Percentiles rank a stretch among this genome's conserved stretches.
Evolutionary conservation across 257 asterid species (phyloP).

Genomic region (Capsicum pubescens): DNA sequence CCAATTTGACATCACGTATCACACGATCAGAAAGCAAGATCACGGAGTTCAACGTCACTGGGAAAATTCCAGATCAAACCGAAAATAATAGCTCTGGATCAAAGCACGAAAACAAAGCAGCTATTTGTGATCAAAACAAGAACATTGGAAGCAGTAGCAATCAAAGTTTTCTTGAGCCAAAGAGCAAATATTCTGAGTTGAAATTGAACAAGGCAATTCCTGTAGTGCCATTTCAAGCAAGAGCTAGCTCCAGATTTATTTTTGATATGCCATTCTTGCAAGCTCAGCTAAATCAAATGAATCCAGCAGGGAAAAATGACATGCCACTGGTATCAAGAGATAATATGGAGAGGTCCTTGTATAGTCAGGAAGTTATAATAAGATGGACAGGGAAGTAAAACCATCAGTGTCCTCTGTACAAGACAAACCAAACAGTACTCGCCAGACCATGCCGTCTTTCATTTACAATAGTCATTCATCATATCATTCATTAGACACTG

Average conservation of each 20-base stretch:
- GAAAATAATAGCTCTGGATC: neutral
- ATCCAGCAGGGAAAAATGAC: neutral
- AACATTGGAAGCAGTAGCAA: neutral
- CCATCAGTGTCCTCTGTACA: neutral
- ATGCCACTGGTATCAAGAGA: conserved; percentile 22
- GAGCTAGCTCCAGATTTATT: conserved; percentile 44
- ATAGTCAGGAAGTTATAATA: conserved; percentile 23
- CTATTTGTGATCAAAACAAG: conserved; percentile 1
- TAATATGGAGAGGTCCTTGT: neutral
- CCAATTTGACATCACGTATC: conserved; percentile 4
- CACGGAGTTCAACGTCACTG: neutral
- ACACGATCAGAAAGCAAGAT: conserved; percentile 15
- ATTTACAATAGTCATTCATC: conserved; percentile 26
- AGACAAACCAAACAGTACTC: neutral
- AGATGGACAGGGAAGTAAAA: neutral
- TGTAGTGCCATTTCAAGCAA: conserved; percentile 2
- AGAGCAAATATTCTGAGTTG: neutral
- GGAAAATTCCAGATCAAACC: neutral
- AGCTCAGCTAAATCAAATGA: conserved; percentile 64
- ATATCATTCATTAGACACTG: conserved; percentile 31
- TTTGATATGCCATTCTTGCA: conserved; percentile 71
- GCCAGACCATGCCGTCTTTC: conserved; percentile 24
- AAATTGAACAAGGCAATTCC: neutral
- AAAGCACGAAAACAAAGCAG: neutral
- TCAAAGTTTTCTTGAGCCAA: neutral